Conservation (phyloP, 2,329 filamentous ascomycete genomes). For the Fusarium burgessii region DNA sequence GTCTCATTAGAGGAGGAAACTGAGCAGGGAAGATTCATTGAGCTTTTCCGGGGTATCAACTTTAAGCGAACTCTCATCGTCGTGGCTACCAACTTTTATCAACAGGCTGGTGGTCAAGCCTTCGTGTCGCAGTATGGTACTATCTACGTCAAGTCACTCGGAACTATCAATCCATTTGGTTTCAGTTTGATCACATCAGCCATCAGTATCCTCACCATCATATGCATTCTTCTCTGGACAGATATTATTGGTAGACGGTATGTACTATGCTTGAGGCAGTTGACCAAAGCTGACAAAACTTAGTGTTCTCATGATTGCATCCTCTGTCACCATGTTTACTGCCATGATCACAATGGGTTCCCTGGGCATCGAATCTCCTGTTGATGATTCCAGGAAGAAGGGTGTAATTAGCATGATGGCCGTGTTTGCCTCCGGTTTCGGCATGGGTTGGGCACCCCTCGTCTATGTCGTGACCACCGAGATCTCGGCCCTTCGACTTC, state of each 20-base stretch:
- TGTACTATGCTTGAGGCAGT: too few species aligned
- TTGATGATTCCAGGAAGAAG: slow-evolving; percentile 34
- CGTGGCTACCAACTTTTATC: slow-evolving; percentile 29
- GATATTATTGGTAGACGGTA: slow-evolving; percentile 33
- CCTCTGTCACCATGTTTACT: slow-evolving; percentile 31
- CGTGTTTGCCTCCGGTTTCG: slow-evolving; percentile 35
- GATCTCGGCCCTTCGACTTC: slow-evolving; percentile 32
- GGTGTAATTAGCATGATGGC: slow-evolving; percentile 44
- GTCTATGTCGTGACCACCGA: slow-evolving; percentile 40
- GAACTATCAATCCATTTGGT: slow-evolving; percentile 45
- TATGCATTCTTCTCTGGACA: background rate
- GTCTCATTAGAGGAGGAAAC: slow-evolving; percentile 29
- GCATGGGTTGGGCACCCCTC: slow-evolving; percentile 21
- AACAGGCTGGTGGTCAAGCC: slow-evolving; percentile 39
- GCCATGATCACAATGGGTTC: slow-evolving; percentile 45
- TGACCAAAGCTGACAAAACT: background rate
- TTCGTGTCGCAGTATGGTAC: slow-evolving; percentile 42
- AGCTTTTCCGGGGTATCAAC: slow-evolving; percentile 25
- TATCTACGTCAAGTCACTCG: slow-evolving; percentile 38
- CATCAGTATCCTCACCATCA: slow-evolving; percentile 29
- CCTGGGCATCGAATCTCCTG: slow-evolving; percentile 27
- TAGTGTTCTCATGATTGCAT: slow-evolving; percentile 23
- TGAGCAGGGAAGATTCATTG: slow-evolving; percentile 29
- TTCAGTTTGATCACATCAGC: slow-evolving; percentile 40
- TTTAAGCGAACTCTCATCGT: slow-evolving; percentile 30